Evolutionary conservation across 2,329 filamentous ascomycete species (phyloP).

Genomic region (Cytospora mali): DNA sequence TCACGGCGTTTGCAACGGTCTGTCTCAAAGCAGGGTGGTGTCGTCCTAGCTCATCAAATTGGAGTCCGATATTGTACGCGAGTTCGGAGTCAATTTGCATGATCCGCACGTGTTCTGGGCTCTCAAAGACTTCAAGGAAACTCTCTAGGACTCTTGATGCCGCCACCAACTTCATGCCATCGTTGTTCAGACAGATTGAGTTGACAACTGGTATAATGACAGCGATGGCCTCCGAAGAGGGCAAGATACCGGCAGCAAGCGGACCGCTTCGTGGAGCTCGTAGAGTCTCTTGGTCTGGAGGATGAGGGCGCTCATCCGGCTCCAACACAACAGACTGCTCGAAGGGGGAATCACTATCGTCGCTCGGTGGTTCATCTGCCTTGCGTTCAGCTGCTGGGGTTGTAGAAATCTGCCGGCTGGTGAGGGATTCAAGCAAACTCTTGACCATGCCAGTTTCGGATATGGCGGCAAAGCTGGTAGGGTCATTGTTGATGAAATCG

Average conservation of each 20-base stretch:
- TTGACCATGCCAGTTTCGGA: constrained; percentile 90
- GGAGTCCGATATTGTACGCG: constrained; percentile 73
- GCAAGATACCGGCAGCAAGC: constrained; percentile 73
- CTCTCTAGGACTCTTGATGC: constrained; percentile 79
- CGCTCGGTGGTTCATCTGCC: constrained; percentile 30
- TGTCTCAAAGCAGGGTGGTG: constrained; percentile 86
- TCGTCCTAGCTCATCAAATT: constrained; percentile 91
- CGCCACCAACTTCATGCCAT: constrained; percentile 85
- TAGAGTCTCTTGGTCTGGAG: constrained; percentile 55
- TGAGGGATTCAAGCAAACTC: constrained; percentile 82
- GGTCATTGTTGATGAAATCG: constrained; percentile 98
- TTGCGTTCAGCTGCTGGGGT: constrained; percentile 34
- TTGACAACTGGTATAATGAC: constrained; percentile 87
- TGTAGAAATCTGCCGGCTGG: constrained; percentile 51
- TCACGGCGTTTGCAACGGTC: constrained; percentile 80
- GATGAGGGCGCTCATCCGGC: constrained; percentile 50
- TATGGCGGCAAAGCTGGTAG: constrained; percentile 94
- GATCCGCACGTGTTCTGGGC: constrained; percentile 81
- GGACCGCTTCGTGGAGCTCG: constrained; percentile 46
- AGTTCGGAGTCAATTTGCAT: constrained; percentile 74
- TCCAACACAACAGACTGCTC: constrained; percentile 44
- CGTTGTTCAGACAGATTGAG: constrained; percentile 88
- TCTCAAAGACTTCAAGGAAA: constrained; percentile 97
- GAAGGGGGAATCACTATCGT: constrained; percentile 41
- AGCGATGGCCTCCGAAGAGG: constrained; percentile 85